Conservation (phyloP, 73 alveolate genomes). For the Paramecium octaurelia region DNA sequence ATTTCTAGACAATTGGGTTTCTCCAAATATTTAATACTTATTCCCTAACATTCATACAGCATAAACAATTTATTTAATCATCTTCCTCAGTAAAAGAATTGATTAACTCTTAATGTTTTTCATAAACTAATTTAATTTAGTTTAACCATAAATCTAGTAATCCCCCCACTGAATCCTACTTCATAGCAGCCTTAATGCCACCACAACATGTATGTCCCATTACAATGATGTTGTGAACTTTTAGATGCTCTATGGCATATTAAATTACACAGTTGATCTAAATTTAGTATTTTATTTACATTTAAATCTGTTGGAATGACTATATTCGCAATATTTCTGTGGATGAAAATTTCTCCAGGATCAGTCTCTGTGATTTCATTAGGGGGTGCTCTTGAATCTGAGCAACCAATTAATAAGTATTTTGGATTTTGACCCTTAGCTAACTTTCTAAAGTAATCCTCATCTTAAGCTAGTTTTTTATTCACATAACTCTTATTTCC, state of each 20-base stretch:
- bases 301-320: conserved; percentile 62
- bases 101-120: conserved; percentile 43
- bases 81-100: neutral
- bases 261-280: conserved; percentile 50
- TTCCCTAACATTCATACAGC: conserved; percentile 53
- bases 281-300: neutral
- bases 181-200: conserved; percentile 56
- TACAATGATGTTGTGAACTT: conserved; percentile 34
- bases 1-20: conserved; percentile 39
- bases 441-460: conserved; percentile 33
- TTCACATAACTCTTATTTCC: conserved; percentile 9
- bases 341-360: conserved; percentile 62
- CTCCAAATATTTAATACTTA: conserved; percentile 51
- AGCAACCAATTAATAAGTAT: conserved; percentile 61
- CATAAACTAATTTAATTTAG: conserved; percentile 11
- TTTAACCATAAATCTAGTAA: conserved; percentile 44
- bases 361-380: conserved; percentile 53
- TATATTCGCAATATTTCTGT: conserved; percentile 58
- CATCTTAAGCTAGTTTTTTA: conserved; percentile 16
- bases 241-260: conserved; percentile 54
- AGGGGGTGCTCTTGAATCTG: conserved; percentile 62
- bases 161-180: conserved; percentile 51
- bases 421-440: conserved; percentile 55
- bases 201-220: conserved; percentile 63
- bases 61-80: neutral